These are phyloP conservation scores for Diaporthe sp. DNA, from an alignment of 2,329 filamentous ascomycete species.

Conservation along the genomic window DNA sequence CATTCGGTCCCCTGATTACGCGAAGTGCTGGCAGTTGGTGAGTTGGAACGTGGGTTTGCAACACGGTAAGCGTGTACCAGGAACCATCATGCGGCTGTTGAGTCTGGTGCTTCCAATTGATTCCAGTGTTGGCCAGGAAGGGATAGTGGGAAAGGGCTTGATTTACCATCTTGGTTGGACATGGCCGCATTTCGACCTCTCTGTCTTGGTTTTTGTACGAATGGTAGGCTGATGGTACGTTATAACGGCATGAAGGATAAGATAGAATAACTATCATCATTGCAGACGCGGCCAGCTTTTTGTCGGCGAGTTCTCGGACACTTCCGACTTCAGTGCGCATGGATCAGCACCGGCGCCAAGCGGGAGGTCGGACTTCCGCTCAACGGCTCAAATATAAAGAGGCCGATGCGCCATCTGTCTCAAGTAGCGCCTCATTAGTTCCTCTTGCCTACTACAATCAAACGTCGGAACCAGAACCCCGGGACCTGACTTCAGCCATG, in stretches of 20 bases:
- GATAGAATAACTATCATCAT: not conserved
- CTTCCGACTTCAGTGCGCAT: not conserved
- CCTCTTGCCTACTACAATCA: too few relatives aligned
- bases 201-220: fast-evolving
- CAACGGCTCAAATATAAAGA: not conserved
- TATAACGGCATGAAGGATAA: too few relatives aligned
- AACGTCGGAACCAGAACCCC: too few relatives aligned
- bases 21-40: not conserved
- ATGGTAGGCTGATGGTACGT: not conserved
- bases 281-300: not conserved
- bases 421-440: not conserved
- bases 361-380: not conserved
- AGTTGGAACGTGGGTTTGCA: not conserved
- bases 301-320: slow-evolving; percentile 15
- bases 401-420: not conserved
- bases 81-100: too few relatives aligned
- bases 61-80: too few relatives aligned
- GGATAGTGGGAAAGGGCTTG: too few relatives aligned
- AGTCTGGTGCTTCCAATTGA: not conserved
- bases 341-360: slow-evolving; percentile 16
- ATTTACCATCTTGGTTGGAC: not conserved
- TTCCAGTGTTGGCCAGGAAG: not conserved
- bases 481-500: slow-evolving; percentile 4
- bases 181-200: too few relatives aligned
- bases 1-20: too few relatives aligned